Evolutionary conservation across 192 early-diverging fungal genomes (phyloP).

Genomic region (Rhizophagus prolifer): DNA sequence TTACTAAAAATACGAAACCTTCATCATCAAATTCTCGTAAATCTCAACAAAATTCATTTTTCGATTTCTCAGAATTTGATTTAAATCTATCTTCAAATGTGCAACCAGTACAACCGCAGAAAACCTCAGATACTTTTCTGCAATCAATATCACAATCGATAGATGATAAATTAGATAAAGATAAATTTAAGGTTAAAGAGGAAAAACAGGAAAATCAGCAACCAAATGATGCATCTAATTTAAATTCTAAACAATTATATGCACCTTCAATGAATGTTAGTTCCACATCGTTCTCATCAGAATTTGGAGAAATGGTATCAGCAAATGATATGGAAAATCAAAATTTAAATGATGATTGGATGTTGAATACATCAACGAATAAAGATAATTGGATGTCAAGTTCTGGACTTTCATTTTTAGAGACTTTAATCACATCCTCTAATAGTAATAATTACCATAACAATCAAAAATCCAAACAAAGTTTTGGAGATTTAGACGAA

Average conservation of each 20-base stretch:
- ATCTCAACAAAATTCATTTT: not conserved
- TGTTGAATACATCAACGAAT: not conserved
- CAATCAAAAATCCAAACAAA: not conserved
- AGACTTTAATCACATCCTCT: not conserved
- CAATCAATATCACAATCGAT: not conserved
- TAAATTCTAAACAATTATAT: not conserved
- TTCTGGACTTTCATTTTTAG: constrained; percentile 11
- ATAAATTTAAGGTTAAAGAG: not conserved
- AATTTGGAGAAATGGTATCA: constrained; percentile 4
- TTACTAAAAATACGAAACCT: not conserved
- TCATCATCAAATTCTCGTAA: not conserved
- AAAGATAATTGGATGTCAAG: constrained; percentile 1
- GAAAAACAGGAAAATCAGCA: not conserved
- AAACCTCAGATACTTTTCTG: not conserved
- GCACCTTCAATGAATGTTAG: not conserved
- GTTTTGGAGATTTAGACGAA: not conserved
- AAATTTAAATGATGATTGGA: not conserved
- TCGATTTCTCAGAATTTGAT: not conserved
- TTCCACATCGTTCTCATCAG: not conserved
- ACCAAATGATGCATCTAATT: not conserved
- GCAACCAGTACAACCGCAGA: not conserved
- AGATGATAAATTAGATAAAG: not conserved
- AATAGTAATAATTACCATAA: not conserved
- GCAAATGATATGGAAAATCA: not conserved
- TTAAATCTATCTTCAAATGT: not conserved